phyloP scores from a whole-genome alignment of 495 filamentous ascomycete genomes.

The Venustampulla echinocandica region DNA sequence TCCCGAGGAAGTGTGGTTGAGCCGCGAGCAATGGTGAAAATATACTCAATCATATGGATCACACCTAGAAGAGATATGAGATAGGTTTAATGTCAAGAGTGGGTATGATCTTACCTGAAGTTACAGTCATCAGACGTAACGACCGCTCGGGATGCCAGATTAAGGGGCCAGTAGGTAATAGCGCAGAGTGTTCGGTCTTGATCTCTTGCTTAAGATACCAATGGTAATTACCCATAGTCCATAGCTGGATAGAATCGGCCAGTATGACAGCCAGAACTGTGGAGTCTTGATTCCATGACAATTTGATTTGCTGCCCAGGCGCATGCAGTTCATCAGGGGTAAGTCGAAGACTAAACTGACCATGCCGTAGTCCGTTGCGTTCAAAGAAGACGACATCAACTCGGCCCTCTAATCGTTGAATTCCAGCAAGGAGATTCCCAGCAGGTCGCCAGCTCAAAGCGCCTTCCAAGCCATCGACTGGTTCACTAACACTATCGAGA shows the following conservation, averaged over 20 bases:
- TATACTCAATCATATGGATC: constrained; percentile 58
- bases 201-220: constrained; percentile 98
- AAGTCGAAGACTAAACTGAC: constrained; percentile 72
- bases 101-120: constrained; percentile 7
- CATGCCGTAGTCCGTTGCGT: constrained; percentile 88
- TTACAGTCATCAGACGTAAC: constrained; percentile 49
- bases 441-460: constrained; percentile 84
- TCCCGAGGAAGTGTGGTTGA: constrained; percentile 65
- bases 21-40: constrained; percentile 57
- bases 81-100: neutral
- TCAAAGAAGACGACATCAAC: constrained; percentile 94
- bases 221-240: constrained; percentile 95
- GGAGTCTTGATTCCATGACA: constrained; percentile 88
- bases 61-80: constrained; percentile 29
- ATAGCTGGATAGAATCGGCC: constrained; percentile 73
- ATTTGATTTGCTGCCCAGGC: constrained; percentile 46
- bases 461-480: constrained; percentile 80
- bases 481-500: constrained; percentile 86
- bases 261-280: constrained; percentile 77
- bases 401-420: constrained; percentile 57
- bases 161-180: constrained; percentile 31
- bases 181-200: constrained; percentile 27
- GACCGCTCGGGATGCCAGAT: constrained; percentile 83
- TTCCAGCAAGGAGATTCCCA: constrained; percentile 80
- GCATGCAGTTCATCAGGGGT: constrained; percentile 48